These are phyloP conservation scores for Carex arenaria DNA, from an alignment of 202 grass and related monocot species.

Conservation along the genomic window DNA sequence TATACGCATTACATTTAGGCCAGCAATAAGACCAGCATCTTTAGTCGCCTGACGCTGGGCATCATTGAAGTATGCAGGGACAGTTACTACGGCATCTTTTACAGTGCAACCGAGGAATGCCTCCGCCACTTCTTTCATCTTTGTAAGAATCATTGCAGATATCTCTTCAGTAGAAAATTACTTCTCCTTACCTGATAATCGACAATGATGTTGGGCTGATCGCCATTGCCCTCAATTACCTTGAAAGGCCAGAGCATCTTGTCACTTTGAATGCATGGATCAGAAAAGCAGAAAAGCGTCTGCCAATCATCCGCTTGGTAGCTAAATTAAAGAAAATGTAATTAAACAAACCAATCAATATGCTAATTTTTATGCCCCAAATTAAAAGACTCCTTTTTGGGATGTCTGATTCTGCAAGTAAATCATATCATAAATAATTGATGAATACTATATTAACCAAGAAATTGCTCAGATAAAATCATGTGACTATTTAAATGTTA, in stretches of 20 bases:
- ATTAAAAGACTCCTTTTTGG: not conserved
- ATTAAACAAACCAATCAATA: too few species aligned
- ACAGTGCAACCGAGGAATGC: too few species aligned
- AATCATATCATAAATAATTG: not conserved
- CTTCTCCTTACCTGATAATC: constrained; percentile 46
- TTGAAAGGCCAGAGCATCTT: constrained; percentile 69
- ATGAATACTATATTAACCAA: not conserved
- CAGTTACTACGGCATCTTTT: too few species aligned
- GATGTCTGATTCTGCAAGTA: not conserved
- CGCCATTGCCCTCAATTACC: constrained; percentile 43
- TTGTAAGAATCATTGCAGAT: constrained; percentile 72
- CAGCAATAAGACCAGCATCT: constrained; percentile 70
- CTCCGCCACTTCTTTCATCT: too few species aligned
- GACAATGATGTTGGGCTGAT: constrained; percentile 61
- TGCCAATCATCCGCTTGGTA: not conserved
- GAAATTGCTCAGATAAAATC: not conserved
- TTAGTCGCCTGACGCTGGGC: too few species aligned
- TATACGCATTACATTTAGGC: constrained; percentile 79
- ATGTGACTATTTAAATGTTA: too few species aligned
- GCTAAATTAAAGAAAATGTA: too few species aligned
- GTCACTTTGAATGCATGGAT: not conserved
- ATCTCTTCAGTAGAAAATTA: constrained; percentile 69
- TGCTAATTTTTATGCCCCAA: too few species aligned
- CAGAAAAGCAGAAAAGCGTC: not conserved
- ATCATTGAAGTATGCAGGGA: too few species aligned